Evolutionary conservation across 2,329 filamentous ascomycete species (phyloP), one percentile per base, ranked within the genome.

Genomic region (Ophiosphaerella narmari): DNA sequence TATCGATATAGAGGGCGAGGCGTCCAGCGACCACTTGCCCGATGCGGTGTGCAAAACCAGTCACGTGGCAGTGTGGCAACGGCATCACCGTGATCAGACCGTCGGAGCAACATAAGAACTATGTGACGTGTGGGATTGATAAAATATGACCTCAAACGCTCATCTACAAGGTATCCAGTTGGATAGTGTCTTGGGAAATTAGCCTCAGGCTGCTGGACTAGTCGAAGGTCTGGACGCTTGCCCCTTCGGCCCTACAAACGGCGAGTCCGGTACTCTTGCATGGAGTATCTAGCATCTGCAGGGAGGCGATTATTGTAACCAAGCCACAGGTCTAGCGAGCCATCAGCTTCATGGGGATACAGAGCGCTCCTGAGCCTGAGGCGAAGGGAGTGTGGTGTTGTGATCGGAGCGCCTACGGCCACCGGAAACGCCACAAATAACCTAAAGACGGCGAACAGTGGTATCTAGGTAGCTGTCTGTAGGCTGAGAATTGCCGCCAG

Each of bases 181-280:
- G 16, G 31, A 29, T 12, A 13, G 35, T 46, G 35, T 33, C 34
- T 26, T 35, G 16, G 14, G 35, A 39, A 21, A 4, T 29, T 16
- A 23, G 46, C 16, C 39, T 26, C 43, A 50, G 48, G 39, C 48
- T 37, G 46, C 46, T 33, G 31, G 7, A 46, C 39, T 54, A 52
- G 45, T 16, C 18, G 39, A n/a, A 41, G 29, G 39, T 37, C 44
- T 46, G 42, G 54, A 49, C 48, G 31, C 43, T 47, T 45, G 41
- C 43, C 32, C 44, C 39, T 40, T 43, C 48, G 54, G 54, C 50
- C 48, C 39, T 54, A 46, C 41, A 34, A 29, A 50, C 50, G 46
- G 53, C 43, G 43, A 43, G 46, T 29, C 39, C 53, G 49, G 53
- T 31, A 45, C 40, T 24, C 37, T 34, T 32, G 36, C 37, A 16